These are phyloP conservation scores for Crucihimalaya himalaica DNA, from an alignment of 345 rosid species.

Conservation along the genomic window DNA sequence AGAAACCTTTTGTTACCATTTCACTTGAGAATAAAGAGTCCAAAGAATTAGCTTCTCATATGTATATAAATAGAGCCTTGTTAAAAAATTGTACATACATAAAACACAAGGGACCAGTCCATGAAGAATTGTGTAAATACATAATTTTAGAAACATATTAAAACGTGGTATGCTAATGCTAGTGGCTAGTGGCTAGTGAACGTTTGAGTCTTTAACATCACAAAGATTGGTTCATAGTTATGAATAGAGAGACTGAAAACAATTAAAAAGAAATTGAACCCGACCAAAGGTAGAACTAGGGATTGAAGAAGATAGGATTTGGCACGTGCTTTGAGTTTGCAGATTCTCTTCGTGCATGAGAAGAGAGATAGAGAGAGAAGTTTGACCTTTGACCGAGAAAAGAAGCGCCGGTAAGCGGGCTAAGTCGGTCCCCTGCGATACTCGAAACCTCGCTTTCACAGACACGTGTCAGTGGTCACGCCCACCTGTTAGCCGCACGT, in stretches of 20 bases:
- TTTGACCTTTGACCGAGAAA: slow-evolving; percentile 37
- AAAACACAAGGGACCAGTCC: no score
- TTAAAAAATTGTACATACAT: no score
- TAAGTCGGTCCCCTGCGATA: slow-evolving; percentile 32
- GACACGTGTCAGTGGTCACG: slow-evolving; percentile 37
- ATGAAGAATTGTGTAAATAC: no score
- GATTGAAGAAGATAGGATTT: slow-evolving; percentile 28
- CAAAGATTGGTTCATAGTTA: neutral
- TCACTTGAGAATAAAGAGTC: no score
- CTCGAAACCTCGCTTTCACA: slow-evolving; percentile 37
- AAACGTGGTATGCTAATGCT: neutral
- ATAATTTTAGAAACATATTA: no score
- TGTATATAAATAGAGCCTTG: no score
- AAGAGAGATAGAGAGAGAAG: neutral
- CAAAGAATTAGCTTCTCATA: no score
- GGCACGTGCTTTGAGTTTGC: slow-evolving; percentile 34
- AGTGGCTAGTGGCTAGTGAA: neutral
- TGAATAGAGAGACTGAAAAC: neutral
- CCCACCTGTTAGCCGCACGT: slow-evolving; percentile 37
- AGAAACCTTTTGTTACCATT: no score
- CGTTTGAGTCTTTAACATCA: neutral
- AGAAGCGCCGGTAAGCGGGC: slow-evolving; percentile 25
- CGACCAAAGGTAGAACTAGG: slow-evolving; percentile 31
- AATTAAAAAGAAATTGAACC: neutral
- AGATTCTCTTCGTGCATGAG: slow-evolving; percentile 33